Percentiles rank a stretch among this genome's conserved stretches.
These are phyloP conservation scores for Hortaea sp. DNA, from an alignment of 2,329 filamentous ascomycete species.

Conservation along the genomic window DNA sequence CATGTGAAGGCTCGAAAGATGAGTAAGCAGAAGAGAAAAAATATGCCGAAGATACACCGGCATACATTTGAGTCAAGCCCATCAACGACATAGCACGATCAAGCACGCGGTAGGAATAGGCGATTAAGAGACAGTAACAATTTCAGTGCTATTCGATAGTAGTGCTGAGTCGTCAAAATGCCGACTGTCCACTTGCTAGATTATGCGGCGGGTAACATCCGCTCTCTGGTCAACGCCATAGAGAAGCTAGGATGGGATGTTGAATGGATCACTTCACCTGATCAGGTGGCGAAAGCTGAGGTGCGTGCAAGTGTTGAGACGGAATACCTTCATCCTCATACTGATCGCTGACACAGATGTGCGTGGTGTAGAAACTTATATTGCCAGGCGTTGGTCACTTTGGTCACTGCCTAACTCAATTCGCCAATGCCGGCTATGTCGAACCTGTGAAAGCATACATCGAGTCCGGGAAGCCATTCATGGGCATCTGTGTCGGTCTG, in stretches of 20 bases:
- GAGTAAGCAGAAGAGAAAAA: too few relatives aligned
- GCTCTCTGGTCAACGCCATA: constrained; percentile 93
- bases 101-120: too few relatives aligned
- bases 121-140: not conserved
- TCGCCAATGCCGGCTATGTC: constrained; percentile 71
- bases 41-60: too few relatives aligned
- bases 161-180: constrained; percentile 37
- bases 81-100: too few relatives aligned
- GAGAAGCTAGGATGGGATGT: constrained; percentile 90
- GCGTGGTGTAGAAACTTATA: constrained; percentile 63
- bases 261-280: constrained; percentile 79
- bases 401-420: constrained; percentile 83
- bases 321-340: constrained; percentile 1
- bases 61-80: not conserved
- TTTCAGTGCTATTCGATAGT: not conserved
- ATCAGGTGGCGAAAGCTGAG: constrained; percentile 75
- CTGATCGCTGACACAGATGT: constrained; percentile 25
- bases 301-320: constrained; percentile 36
- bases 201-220: constrained; percentile 93
- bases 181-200: constrained; percentile 70
- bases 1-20: too few relatives aligned
- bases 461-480: constrained; percentile 85
- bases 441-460: constrained; percentile 78
- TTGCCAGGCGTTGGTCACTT: constrained; percentile 96
- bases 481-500: constrained; percentile 92